Base-by-base conservation (phyloP, 116 monocot genomes). In the Papilionanthe hybrid region DNA sequence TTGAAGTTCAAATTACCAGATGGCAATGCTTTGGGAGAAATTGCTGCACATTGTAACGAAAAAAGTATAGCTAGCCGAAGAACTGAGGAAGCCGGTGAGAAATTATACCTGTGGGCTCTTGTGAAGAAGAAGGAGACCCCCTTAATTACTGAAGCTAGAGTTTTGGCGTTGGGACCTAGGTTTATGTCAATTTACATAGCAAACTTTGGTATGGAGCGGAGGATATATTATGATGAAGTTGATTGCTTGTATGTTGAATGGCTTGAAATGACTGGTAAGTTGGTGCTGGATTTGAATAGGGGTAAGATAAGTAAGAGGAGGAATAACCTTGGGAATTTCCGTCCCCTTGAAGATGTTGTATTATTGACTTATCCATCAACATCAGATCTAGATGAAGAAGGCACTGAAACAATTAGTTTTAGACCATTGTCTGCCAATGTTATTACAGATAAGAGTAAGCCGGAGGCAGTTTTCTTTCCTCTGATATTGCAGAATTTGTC, bases 151-250 rank as follows among this genome's bases (percentile, higher is more conserved):
- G 88, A 93, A 79, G 94, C 91, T 30, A 89, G 93, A 86, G 91
- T 98, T 9, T 53, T 94, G 75, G 90, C 87, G 50, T 73, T 98
- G 76, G 98, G 98, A 71, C 94, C 98, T 78, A 94, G 76, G 76
- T 98, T 98, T 82, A 90, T 94, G 91, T 89, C 98, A 68, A 82
- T 98, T 89, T 98, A 91, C 82, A 82, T 98, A 28, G 82, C 83
- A 44, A 92, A 92, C 49, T 86, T 96, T 76, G 90, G 82, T 65
- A 84, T 89, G 7, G 98, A 98, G 77, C 81, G 84, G 58, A 79
- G 98, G 22, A 91, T 98, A 82, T 79, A 91, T 76, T 94, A 93
- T 75, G 87, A 80, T 44, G 94, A 94, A 78, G 87, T 94, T 41
- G 90, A 91, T 73, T 85, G 87, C 53, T 72, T 94, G 72, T 22